Percentiles rank a stretch among this genome's conserved stretches.
Conservation (phyloP, 257 asterid species). For the Rubia yunnanensis region DNA sequence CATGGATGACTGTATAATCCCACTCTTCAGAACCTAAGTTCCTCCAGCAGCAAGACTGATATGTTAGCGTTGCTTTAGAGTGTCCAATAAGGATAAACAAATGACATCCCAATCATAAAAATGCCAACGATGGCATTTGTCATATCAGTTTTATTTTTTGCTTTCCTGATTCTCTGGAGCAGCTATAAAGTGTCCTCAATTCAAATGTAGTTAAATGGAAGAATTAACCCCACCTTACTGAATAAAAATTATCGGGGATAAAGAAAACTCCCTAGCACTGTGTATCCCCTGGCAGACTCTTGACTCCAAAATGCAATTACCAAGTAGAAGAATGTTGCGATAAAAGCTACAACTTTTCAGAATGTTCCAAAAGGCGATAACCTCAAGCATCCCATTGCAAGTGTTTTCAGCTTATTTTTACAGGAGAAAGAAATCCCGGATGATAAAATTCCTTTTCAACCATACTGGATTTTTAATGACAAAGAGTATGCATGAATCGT, state of each 20-base stretch:
- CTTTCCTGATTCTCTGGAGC: neutral
- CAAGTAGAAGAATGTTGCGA: neutral
- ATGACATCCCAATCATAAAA: neutral
- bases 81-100: neutral
- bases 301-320: neutral
- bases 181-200: neutral
- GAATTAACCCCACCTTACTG: neutral
- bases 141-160: neutral
- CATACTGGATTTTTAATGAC: neutral
- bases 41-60: neutral
- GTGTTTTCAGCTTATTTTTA: neutral
- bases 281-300: neutral
- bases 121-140: neutral
- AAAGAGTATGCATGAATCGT: neutral
- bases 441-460: neutral
- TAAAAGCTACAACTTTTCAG: neutral
- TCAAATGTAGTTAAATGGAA: neutral
- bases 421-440: neutral
- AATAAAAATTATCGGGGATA: neutral
- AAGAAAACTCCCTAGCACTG: neutral
- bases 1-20: neutral
- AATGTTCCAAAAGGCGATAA: neutral
- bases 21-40: neutral
- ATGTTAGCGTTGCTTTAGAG: neutral
- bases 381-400: neutral